A percentile compares a stretch with the other conserved stretches of the same genome.
Evolutionary conservation across 2,329 filamentous ascomycete species (phyloP).

Genomic region (Aspergillus awamori): DNA sequence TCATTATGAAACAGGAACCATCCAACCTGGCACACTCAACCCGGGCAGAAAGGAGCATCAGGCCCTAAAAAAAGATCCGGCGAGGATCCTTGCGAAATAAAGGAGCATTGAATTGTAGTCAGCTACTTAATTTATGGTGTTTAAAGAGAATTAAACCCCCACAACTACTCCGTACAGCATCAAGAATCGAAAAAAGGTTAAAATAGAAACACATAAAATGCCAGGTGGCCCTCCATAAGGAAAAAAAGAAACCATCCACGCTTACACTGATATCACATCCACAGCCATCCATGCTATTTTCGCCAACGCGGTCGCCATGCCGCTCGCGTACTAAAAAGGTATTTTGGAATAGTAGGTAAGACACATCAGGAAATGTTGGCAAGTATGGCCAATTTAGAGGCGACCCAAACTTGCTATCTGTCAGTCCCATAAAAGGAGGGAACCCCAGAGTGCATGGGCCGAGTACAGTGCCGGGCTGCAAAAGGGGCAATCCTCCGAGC

Average conservation of each 20-base stretch:
- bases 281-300: constrained; percentile 7
- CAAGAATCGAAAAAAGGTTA: constrained; percentile 2
- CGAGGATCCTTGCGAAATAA: constrained; percentile 2
- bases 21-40: not conserved
- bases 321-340: constrained; percentile 1
- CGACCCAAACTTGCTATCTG: not conserved
- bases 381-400: not conserved
- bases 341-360: not conserved
- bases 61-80: constrained; percentile 2
- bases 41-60: not conserved
- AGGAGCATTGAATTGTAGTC: not conserved
- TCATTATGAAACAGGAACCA: constrained; percentile 1
- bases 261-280: constrained; percentile 9
- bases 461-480: constrained; percentile 1
- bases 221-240: not conserved
- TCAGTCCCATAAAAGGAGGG: not conserved
- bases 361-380: not conserved
- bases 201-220: constrained; percentile 1
- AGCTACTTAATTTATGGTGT: not conserved
- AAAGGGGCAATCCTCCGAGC: not conserved
- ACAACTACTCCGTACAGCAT: not conserved
- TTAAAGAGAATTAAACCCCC: not conserved
- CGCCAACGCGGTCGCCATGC: not conserved
- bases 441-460: not conserved
- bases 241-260: not conserved